phyloP scores from a whole-genome alignment of 2,329 filamentous ascomycete species.

The Intubia oerlemansii region DNA sequence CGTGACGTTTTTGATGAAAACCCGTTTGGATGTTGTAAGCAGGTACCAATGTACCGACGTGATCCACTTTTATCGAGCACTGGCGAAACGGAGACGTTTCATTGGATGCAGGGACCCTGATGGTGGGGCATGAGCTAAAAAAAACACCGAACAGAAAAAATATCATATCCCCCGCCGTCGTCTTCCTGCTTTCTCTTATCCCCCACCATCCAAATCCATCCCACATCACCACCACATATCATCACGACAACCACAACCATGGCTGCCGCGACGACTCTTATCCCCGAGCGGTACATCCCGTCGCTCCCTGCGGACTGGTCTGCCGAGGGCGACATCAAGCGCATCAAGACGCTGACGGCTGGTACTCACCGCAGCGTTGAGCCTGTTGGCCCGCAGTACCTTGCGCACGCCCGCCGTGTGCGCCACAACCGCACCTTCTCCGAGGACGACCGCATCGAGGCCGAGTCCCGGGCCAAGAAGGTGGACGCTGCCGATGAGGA shows the following conservation, averaged over 20 bases:
- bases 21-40: no score
- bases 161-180: not conserved
- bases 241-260: conserved; percentile 23
- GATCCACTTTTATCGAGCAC: no score
- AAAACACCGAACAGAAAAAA: conserved; percentile 7
- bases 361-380: conserved; percentile 77
- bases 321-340: conserved; percentile 81
- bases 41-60: no score
- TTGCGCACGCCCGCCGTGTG: conserved; percentile 87
- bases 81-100: no score
- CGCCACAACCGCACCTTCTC: conserved; percentile 96
- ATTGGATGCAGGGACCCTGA: no score
- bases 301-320: conserved; percentile 62
- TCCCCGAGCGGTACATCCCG: conserved; percentile 48
- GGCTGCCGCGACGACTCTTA: conserved; percentile 35
- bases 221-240: conserved; percentile 3
- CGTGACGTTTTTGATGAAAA: no score
- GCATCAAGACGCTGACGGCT: conserved; percentile 52
- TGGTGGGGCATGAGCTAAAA: conserved; percentile 2
- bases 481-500: conserved; percentile 65
- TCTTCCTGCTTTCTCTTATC: not conserved
- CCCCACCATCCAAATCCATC: conserved; percentile 1
- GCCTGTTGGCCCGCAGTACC: conserved; percentile 91
- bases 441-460: conserved; percentile 94
- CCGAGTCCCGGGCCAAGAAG: conserved; percentile 86